Evolutionary conservation across 495 filamentous ascomycete species (phyloP), one percentile per base, ranked within the genome.

Genomic region (Neurospora terricola): DNA sequence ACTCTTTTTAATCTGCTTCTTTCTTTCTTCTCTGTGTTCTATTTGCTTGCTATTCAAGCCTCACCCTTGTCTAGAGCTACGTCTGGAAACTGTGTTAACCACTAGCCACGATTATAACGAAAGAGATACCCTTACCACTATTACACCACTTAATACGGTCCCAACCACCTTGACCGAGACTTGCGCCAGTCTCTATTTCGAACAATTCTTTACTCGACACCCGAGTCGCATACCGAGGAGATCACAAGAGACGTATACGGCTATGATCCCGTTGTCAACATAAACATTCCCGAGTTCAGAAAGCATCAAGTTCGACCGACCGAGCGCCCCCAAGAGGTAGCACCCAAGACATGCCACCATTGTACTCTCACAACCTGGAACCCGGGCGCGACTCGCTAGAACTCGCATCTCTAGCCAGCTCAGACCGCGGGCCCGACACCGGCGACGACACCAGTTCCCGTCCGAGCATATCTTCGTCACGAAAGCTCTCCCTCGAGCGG

Each of bases 371-470:
- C 74, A 85, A 82, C 74, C 84, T 83, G 36, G 81, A 81, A 45
- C 77, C 80, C 30, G 86, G 89, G 68, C 92, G 96, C 77, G 96
- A 98, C 86, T 99, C 96, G 71, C 90, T 99, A 75, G 96, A 99
- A 83, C 92, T 99, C 68, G 96, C 94, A 70, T 97, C 94, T 37
- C 90, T 99, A 72, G 96, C 96, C 14, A 93, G 90, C 68, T 97
- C 94, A 59, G 91, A 88, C 66, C 88, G 83, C 21, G 84, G 83
- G 73, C 88, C 89, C 43, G 91, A 90, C 4, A 86, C 89, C 70
- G 54, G 54, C 14, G 90, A 88, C 70, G 93, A 93, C 14, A 79
- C 79, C 43, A 84, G 83, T 72, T 98, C 94, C 34, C 88, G 90
- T 69, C 91, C 92, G 38, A 94, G 93, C 74, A 90, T 96, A 76